phyloP scores from a whole-genome alignment of 805 yeast species.

The Lipomyces spencermartinsiae region DNA sequence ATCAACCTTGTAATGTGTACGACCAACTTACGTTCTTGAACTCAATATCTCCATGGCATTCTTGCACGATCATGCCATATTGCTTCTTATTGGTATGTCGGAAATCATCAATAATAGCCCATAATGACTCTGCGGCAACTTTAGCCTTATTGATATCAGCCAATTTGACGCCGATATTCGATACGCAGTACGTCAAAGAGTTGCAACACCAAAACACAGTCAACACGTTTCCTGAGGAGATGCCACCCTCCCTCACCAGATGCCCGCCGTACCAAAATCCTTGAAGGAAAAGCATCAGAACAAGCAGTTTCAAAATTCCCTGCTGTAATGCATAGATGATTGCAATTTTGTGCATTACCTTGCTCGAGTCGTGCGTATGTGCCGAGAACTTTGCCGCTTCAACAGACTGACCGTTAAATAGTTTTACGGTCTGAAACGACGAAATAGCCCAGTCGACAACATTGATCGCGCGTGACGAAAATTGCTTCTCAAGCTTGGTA shows the following conservation, averaged over 20 bases:
- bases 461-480: slow-evolving; percentile 62
- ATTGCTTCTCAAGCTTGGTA: slow-evolving; percentile 62
- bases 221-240: slow-evolving; percentile 68
- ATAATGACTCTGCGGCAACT: slow-evolving; percentile 65
- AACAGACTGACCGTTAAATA: slow-evolving; percentile 59
- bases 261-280: slow-evolving; percentile 90
- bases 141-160: slow-evolving; percentile 72
- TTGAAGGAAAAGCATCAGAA: slow-evolving; percentile 81
- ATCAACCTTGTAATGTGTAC: neutral
- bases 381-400: slow-evolving; percentile 58
- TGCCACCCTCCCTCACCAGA: slow-evolving; percentile 59
- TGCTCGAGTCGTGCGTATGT: slow-evolving; percentile 49
- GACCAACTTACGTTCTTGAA: slow-evolving; percentile 53
- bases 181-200: slow-evolving; percentile 67
- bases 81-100: slow-evolving; percentile 25
- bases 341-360: slow-evolving; percentile 18
- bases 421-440: slow-evolving; percentile 64
- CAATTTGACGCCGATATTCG: slow-evolving; percentile 61
- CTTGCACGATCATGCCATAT: slow-evolving; percentile 40
- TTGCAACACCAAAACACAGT: slow-evolving; percentile 86
- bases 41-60: slow-evolving; percentile 52
- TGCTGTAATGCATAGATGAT: slow-evolving; percentile 58
- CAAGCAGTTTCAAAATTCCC: slow-evolving; percentile 61
- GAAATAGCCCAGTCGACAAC: slow-evolving; percentile 72
- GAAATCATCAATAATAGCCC: slow-evolving; percentile 30